Evolutionary conservation across 768 basidiomycete species (phyloP).

Genomic region (Xerocomellus amylosporus): DNA sequence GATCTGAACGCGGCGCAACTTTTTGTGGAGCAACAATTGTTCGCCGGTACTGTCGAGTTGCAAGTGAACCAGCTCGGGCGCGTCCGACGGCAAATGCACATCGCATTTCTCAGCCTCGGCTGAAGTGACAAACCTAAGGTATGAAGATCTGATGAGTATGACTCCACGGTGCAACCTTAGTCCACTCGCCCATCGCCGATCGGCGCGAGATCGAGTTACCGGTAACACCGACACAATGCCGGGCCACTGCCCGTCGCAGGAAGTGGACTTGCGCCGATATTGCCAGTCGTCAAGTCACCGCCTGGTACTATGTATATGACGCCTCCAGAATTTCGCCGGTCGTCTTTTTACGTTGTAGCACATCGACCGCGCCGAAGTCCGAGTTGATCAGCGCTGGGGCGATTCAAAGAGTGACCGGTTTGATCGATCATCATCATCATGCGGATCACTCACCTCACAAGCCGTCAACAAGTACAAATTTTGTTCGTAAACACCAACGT

Average conservation of each 20-base stretch:
- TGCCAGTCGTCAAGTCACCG: not conserved
- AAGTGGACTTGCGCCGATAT: not conserved
- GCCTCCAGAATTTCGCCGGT: not conserved
- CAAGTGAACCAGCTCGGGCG: not conserved
- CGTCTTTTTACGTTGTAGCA: not conserved
- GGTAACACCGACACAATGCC: not conserved
- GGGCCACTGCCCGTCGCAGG: not conserved
- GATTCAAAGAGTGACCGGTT: too few relatives aligned
- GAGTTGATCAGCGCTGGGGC: too few relatives aligned
- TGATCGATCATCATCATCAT: too few relatives aligned
- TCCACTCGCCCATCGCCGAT: not conserved
- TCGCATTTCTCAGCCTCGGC: not conserved
- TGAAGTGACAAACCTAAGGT: too few relatives aligned
- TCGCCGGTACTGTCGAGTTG: not conserved
- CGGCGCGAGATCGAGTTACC: not conserved
- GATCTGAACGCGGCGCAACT: too few relatives aligned
- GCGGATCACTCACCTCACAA: too few relatives aligned
- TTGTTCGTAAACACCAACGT: too few relatives aligned
- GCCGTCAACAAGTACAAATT: too few relatives aligned
- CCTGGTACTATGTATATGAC: too few relatives aligned
- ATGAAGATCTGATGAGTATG: not conserved
- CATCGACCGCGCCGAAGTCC: too few relatives aligned
- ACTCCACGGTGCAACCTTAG: too few relatives aligned
- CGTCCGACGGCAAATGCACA: not conserved
- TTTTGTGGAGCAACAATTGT: not conserved